Base-by-base conservation (phyloP, 176 grass and related monocot genomes). In the Aegilops sharonensis region DNA sequence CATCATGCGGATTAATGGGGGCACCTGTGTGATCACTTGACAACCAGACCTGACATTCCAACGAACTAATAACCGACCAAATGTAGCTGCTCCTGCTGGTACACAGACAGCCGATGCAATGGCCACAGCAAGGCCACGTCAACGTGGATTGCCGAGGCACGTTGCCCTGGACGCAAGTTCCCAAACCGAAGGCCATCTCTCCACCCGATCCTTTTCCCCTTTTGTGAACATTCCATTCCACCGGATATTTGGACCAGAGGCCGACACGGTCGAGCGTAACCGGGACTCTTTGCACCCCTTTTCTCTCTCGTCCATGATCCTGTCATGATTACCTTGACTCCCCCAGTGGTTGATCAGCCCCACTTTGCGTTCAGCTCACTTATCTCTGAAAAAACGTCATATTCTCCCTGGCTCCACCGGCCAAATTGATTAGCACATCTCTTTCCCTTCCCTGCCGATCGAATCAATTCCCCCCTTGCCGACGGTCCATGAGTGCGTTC, bases 261-360 rank as follows among this genome's bases (percentile, higher is more conserved):
- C 64, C 74, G 47, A 83, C 80, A 65, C 32, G 67, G 67, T 50
- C 18, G 45, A 68, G 81, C 1, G 9, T 73, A 73, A 56, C 24
- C 54, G 34, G 29, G 4, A 5, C 60, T 13, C 18, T 20, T 13
- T 9, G 29, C 29, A n/a, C 15, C 9, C 27, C 34, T 10, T 36
- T 73, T 78, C 42, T 21, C 20, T 43, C 24, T 37, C 72, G 12
- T 43, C 69, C 81, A 74, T 81, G 75, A 79, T 87, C 66, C 8
- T 59, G 15, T 25, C 52, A 83, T 81, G 62, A 68, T 72, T 78
- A 72, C 42, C 56, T 64, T 29, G 86, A 31, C 43, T 52, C 72
- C 42, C 10, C 50, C 14, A 83, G 81, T 87, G 35, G 89, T 87
- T 91, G 68, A 87, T 91, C 85, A 68, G 81, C 75, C 57, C 29